Percentiles rank a stretch among this genome's conserved stretches.
Evolutionary conservation across 495 filamentous ascomycete species (phyloP).

Genomic region (Evernia prunastri): DNA sequence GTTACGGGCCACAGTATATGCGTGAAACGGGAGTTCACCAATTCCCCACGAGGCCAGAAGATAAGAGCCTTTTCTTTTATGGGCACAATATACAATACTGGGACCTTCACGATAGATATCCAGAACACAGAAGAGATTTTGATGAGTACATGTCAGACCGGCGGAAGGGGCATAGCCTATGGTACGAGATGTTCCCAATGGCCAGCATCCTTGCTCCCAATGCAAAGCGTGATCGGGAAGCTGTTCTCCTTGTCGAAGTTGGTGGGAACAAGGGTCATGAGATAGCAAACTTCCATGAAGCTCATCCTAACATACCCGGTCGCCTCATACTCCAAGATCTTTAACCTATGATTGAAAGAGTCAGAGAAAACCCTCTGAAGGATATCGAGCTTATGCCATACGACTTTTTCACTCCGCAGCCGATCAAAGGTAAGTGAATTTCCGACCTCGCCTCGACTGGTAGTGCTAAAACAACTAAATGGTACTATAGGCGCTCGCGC

Average conservation of each 20-base stretch:
- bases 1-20: constrained; percentile 30
- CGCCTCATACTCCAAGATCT: constrained; percentile 48
- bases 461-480: neutral
- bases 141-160: constrained; percentile 30
- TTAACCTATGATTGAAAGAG: constrained; percentile 32
- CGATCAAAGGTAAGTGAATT: constrained; percentile 37
- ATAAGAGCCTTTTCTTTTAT: constrained; percentile 27
- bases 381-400: constrained; percentile 34
- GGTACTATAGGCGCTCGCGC: no score
- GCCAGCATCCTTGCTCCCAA: constrained; percentile 23
- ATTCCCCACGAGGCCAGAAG: constrained; percentile 25
- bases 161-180: constrained; percentile 27
- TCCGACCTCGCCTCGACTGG: neutral
- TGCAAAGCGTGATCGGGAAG: constrained; percentile 24
- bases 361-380: constrained; percentile 27
- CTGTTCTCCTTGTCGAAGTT: constrained; percentile 38
- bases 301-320: constrained; percentile 34
- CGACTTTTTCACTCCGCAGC: constrained; percentile 41
- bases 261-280: constrained; percentile 42
- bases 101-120: constrained; percentile 24
- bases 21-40: constrained; percentile 28
- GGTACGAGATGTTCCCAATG: constrained; percentile 29
- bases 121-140: constrained; percentile 28
- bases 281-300: constrained; percentile 30
- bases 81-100: constrained; percentile 28